A percentile compares a stretch with the other conserved stretches of the same genome.
These are phyloP conservation scores for Boehmeria nivea DNA, from an alignment of 306 rosid species.

Conservation along the genomic window DNA sequence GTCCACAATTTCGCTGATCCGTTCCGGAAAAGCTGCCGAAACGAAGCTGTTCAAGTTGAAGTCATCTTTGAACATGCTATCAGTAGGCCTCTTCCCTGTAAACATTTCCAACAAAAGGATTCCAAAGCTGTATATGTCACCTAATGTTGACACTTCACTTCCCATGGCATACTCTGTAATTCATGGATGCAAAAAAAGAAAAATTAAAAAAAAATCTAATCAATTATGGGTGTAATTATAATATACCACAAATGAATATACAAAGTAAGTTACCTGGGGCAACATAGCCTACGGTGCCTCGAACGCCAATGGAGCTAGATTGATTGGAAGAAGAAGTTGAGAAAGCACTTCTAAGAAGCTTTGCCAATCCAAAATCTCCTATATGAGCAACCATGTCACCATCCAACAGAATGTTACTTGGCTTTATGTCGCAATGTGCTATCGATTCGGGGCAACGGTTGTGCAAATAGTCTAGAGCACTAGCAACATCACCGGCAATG, in stretches of 20 bases:
- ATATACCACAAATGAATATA: no score
- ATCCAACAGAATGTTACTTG: slow-evolving; percentile 27
- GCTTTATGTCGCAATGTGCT: slow-evolving; percentile 33
- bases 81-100: slow-evolving; percentile 20
- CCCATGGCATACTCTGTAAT: slow-evolving; percentile 22
- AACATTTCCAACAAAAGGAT: slow-evolving; percentile 21
- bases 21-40: slow-evolving; percentile 8
- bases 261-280: slow-evolving; percentile 11
- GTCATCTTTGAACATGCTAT: slow-evolving; percentile 22
- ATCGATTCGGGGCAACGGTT: slow-evolving; percentile 18
- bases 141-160: slow-evolving; percentile 13
- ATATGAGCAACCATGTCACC: slow-evolving; percentile 26
- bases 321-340: background rate
- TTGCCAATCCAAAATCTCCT: slow-evolving; percentile 48
- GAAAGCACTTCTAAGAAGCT: slow-evolving; percentile 5
- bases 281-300: slow-evolving; percentile 7
- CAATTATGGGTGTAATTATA: background rate
- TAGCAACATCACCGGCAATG: slow-evolving; percentile 36
- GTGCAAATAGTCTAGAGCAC: slow-evolving; percentile 39
- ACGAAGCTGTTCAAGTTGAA: slow-evolving; percentile 24
- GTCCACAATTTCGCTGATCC: slow-evolving; percentile 6
- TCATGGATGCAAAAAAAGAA: no score
- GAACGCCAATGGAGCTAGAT: background rate
- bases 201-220: no score
- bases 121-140: slow-evolving; percentile 17